Evolutionary conservation across 345 rosid species (phyloP), one percentile per base, ranked within the genome.

Genomic region (Psidium guajava): DNA sequence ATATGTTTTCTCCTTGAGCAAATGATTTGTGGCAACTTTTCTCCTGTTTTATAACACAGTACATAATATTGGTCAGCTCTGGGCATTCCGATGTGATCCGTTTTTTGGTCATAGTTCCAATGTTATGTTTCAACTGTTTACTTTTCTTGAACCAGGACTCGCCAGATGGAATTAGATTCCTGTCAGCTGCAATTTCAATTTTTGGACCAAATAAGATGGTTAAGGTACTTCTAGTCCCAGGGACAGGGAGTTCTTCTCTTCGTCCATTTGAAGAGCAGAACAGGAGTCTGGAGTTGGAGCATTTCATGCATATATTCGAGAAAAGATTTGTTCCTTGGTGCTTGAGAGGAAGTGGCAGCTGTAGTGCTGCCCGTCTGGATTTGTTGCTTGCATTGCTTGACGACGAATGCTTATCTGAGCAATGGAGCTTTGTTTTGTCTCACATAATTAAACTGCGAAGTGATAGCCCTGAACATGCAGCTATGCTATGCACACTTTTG

Each of bases 251-350:
- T 88, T 83, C 86, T 59, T 61, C 81, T 86, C 53, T 40, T 83
- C 52, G 77, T 85, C 77, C 85, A 85, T 82, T 89, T 84, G 86
- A 64, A 86, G 90, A 89, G 52, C 86, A 87, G 82, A 91, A 83
- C 75, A 86, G 87, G 75, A 92, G 89, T 82, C 85, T 91, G 81
- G 90, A 89, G 75, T 84, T 91, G 15, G 91, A 89, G 86, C 59
- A 85, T 88, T 94, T 94, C 87, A 84, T 91, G 86, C 87, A 90
- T 90, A 91, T 87, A 32, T 95, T 93, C 86, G 89, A 90, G 88
- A 94, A 94, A 88, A 91, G 88, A 77, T 97, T 97, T 87, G 86
- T 97, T 80, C 99, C 98, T 49, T 97, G 98, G 99, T 95, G 95
- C 89, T 88, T 95, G 86, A 88, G 87, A 87, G 93, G 88, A 88